Percentiles rank a stretch among this genome's conserved stretches.
phyloP scores from a whole-genome alignment of 1,284 basidiomycete species.

The Sanghuangporus weigelae region DNA sequence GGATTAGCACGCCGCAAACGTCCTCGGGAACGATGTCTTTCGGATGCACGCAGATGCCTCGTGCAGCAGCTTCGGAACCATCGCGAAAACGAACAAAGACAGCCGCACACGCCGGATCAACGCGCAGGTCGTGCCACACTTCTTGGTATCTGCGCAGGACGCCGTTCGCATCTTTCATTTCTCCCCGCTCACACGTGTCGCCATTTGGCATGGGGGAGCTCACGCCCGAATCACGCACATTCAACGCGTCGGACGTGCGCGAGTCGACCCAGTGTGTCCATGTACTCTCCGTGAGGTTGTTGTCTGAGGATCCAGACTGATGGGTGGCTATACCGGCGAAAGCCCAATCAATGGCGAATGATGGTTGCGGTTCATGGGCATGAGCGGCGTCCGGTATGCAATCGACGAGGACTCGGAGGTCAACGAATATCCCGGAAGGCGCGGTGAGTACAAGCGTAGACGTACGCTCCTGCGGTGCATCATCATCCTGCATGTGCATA shows the following conservation, averaged over 20 bases:
- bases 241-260: neutral
- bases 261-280: slow-evolving; percentile 16
- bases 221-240: slow-evolving; percentile 8
- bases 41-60: neutral
- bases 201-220: neutral
- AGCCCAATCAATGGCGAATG: slow-evolving; percentile 9
- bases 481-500: slow-evolving; percentile 1
- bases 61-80: neutral
- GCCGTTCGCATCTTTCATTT: slow-evolving; percentile 8
- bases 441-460: slow-evolving; percentile 12
- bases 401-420: slow-evolving; percentile 7
- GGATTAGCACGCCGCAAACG: slow-evolving; percentile 8
- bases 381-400: neutral
- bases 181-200: slow-evolving; percentile 9
- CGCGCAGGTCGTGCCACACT: slow-evolving; percentile 10
- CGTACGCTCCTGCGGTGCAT: slow-evolving; percentile 4
- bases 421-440: slow-evolving; percentile 9
- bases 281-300: neutral
- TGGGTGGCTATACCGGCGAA: slow-evolving; percentile 3
- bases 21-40: neutral
- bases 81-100: slow-evolving; percentile 8
- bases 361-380: neutral
- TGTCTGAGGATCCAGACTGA: neutral
- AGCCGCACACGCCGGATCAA: neutral
- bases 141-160: slow-evolving; percentile 1